Base-by-base conservation (phyloP, 2,329 filamentous ascomycete species). In the Ascochyta pisi region DNA sequence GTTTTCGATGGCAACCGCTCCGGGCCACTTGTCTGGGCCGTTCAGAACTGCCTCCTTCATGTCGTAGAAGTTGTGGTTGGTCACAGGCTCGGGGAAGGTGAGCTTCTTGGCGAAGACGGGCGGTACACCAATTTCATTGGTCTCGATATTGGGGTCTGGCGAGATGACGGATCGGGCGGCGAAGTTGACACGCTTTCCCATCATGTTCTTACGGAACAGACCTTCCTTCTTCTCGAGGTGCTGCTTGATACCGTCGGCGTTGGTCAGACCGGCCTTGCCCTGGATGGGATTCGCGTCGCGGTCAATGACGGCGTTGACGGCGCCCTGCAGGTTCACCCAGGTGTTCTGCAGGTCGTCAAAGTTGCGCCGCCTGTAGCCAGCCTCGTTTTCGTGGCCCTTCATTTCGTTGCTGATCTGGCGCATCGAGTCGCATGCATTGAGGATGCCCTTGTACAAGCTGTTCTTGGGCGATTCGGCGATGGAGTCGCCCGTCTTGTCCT, bases 101-200 rank as follows among this genome's bases (percentile, higher is more conserved):
- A 99, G 82, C 75, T 96, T 98, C 73, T 88, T 92, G 2, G 95
- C 95, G 75, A 99, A 99, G 13, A 98, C 95, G n/a, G 94, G 91
- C 16, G 95, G 95, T 3, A 99, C 94, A 75, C 95, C 95, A 64
- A 99, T 98, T 78, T 99, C 95, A 75, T 96, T 98, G 16, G 95
- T 98, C 76, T 99, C 95, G 69, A 99, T 96, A 71, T 98, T 99
- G 3, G 95, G 95, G 73, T 99, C 95, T 0, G 95, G 95, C 9
- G 94, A 98, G 67, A 99, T 99, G 74, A 99, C 95, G 83, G 91
- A 96, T 75, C 95, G 89, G 34, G 95, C 95, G 45, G 95, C 95
- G 74, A 95, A 98, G 76, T 99, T 98, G 79, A 99, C 95, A 81
- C 95, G 92, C 82, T 99, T 99, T 58, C 95, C 95, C 95, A 99